These are phyloP conservation scores for barley (Hordeum vulgare) DNA, from an alignment of 176 grass and related monocot species.

Conservation along the genomic window DNA sequence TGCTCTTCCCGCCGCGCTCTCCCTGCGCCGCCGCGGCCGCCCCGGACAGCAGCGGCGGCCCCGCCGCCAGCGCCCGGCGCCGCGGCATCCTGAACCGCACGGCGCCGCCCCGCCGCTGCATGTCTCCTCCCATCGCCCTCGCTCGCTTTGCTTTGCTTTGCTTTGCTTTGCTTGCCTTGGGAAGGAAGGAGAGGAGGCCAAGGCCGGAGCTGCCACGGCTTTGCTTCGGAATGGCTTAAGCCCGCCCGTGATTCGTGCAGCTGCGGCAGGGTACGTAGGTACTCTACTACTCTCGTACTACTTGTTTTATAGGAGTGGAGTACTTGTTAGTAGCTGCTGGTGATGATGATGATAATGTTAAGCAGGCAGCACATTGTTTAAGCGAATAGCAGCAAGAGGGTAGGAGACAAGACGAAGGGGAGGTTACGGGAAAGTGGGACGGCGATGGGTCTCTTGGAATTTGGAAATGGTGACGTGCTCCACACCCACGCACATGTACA, in stretches of 20 bases:
- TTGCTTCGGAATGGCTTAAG: background rate
- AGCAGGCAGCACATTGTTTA: background rate
- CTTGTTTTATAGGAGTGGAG: background rate
- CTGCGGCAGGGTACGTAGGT: background rate
- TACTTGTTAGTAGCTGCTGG: too few species aligned
- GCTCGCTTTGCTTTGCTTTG: background rate
- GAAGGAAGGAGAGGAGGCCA: background rate
- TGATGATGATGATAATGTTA: background rate
- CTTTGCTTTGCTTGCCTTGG: background rate
- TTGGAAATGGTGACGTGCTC: background rate
- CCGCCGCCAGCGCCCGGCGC: background rate
- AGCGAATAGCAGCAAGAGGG: background rate
- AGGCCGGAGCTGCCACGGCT: background rate
- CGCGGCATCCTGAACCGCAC: conserved; percentile 32
- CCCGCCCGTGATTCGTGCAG: background rate
- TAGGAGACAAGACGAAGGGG: background rate
- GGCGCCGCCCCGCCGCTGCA: background rate
- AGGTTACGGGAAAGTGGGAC: background rate
- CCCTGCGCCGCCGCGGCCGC: background rate
- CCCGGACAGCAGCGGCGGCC: background rate
- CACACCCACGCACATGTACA: too few species aligned
- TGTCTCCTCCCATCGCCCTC: background rate
- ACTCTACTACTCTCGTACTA: background rate
- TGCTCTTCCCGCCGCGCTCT: background rate
- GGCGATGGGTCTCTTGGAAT: background rate